These are phyloP conservation scores for Parsonsia alboflavescens DNA, from an alignment of 257 asterid genomes.

Conservation along the genomic window DNA sequence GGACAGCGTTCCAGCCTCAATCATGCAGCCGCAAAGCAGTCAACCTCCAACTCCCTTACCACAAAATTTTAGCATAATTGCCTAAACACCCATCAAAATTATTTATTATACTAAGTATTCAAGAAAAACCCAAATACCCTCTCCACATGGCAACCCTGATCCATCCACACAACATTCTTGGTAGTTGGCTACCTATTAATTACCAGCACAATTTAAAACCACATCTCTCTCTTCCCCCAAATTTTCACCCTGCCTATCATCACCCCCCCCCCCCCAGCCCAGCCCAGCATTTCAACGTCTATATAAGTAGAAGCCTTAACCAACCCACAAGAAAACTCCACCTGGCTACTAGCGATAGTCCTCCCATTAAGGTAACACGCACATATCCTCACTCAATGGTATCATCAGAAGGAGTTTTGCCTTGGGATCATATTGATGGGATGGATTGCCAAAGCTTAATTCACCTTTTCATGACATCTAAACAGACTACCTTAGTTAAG, in stretches of 20 bases:
- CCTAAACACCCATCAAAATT: conserved; percentile 5
- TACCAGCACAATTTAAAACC: not conserved
- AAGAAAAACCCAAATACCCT: conserved; percentile 12
- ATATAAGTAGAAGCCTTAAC: conserved; percentile 17
- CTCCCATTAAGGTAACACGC: too few relatives aligned
- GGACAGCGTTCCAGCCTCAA: not conserved
- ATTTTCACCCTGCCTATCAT: too few relatives aligned
- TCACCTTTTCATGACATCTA: conserved; percentile 8
- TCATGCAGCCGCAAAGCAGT: conserved; percentile 16
- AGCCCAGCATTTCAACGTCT: conserved; percentile 1
- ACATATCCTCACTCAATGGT: too few relatives aligned
- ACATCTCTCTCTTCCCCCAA: not conserved
- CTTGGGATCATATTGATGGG: not conserved
- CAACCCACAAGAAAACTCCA: not conserved
- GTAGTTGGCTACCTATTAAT: conserved; percentile 7
- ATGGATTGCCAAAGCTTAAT: conserved; percentile 24
- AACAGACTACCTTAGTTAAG: conserved; percentile 11
- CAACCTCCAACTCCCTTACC: not conserved
- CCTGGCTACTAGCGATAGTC: too few relatives aligned
- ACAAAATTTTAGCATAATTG: not conserved
- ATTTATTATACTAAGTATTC: not conserved
- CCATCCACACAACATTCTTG: conserved; percentile 14
- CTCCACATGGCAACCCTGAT: conserved; percentile 24
- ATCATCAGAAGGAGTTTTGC: not conserved
- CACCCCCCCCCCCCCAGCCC: not conserved